phyloP scores from a whole-genome alignment of 306 rosid species.

The Prosopis cineraria region DNA sequence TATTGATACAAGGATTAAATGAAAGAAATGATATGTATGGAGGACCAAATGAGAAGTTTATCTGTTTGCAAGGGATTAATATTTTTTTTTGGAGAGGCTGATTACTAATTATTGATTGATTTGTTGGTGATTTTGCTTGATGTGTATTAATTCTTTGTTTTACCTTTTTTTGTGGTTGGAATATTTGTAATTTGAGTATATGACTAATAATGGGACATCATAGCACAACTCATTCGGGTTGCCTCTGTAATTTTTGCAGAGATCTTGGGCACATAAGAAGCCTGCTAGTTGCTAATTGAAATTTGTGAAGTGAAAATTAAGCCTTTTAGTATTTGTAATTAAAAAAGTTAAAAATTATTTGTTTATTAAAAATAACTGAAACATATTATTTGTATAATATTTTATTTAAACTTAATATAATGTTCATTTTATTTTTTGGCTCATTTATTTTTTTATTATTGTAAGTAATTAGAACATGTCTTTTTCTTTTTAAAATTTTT shows the following conservation, averaged over 20 bases:
- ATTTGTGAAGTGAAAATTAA: no score
- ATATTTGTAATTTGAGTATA: slow-evolving; percentile 44
- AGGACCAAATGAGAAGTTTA: not conserved
- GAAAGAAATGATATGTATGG: not conserved
- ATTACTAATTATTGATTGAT: slow-evolving; percentile 54
- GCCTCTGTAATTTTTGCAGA: not conserved
- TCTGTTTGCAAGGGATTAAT: not conserved
- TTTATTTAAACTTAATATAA: no score
- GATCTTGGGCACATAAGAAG: not conserved
- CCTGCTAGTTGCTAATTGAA: no score
- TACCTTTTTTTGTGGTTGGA: slow-evolving; percentile 11
- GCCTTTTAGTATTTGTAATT: not conserved
- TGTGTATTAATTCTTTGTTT: slow-evolving; percentile 26
- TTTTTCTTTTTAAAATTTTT: not conserved
- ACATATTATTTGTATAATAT: not conserved
- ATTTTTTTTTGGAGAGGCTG: slow-evolving; percentile 40
- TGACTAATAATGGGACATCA: slow-evolving; percentile 46
- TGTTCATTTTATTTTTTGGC: no score
- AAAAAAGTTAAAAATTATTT: not conserved
- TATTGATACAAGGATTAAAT: not conserved
- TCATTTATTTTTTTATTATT: not conserved
- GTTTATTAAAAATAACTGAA: not conserved
- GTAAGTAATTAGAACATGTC: not conserved
- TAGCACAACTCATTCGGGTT: slow-evolving; percentile 27
- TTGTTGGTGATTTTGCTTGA: slow-evolving; percentile 56